phyloP scores from a whole-genome alignment of 2,329 filamentous ascomycete genomes.

The Hyphodiscus sp. region DNA sequence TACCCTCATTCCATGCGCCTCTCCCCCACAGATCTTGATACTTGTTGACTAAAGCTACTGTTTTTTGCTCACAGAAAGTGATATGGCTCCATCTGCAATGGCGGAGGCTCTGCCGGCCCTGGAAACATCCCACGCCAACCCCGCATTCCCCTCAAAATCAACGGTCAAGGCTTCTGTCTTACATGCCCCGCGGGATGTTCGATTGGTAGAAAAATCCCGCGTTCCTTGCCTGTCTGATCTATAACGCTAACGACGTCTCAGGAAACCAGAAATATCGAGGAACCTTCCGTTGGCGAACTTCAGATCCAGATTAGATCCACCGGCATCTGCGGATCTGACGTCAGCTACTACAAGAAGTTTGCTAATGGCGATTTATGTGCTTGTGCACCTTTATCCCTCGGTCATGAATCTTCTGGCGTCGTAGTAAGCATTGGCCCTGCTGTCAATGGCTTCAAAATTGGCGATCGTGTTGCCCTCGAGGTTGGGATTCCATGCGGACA shows the following conservation, averaged over 20 bases:
- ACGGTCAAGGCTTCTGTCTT: constrained; percentile 47
- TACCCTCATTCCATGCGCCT: constrained; percentile 1
- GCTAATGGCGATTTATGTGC: constrained; percentile 65
- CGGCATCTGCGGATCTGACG: constrained; percentile 64
- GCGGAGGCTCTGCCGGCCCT: constrained; percentile 7
- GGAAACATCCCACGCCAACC: constrained; percentile 10
- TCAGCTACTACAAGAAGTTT: constrained; percentile 67
- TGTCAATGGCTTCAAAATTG: constrained; percentile 45
- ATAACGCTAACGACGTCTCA: constrained; percentile 22
- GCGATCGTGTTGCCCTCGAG: constrained; percentile 65
- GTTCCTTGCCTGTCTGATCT: background rate
- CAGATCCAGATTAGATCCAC: constrained; percentile 60
- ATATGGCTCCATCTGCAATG: constrained; percentile 20
- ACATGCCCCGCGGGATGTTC: constrained; percentile 50
- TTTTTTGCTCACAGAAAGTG: constrained; percentile 2
- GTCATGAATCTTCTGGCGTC: constrained; percentile 56
- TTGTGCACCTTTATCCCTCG: constrained; percentile 57
- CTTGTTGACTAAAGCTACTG: constrained; percentile 4
- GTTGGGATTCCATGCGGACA: constrained; percentile 87
- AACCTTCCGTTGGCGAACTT: constrained; percentile 44
- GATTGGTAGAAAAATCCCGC: constrained; percentile 41
- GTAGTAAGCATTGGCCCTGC: constrained; percentile 49
- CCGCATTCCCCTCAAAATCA: constrained; percentile 30
- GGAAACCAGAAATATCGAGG: constrained; percentile 43
- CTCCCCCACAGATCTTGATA: constrained; percentile 12